Base-by-base conservation (phyloP, 2,329 filamentous ascomycete species). In the Aspergillus spinulosporus region DNA sequence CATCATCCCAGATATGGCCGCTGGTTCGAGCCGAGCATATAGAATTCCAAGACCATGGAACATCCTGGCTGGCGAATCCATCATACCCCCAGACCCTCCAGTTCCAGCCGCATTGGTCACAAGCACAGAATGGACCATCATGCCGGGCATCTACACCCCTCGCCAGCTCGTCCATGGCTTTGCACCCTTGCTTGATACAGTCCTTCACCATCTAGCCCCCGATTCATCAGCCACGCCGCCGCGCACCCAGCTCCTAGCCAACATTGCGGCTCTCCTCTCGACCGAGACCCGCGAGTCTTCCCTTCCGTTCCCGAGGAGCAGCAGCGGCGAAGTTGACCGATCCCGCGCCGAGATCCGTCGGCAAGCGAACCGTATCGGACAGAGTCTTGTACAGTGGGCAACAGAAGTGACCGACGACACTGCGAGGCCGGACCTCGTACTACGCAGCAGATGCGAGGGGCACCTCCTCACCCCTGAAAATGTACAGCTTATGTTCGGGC, bases 361-460 rank as follows among this genome's bases (percentile, higher is more conserved):
- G 7, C 64, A 65, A 37, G 64, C 64, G 6, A 15, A 12, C 1
- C 56, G 57, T 0, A 64, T 66, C 9, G 61, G 61, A 3, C 48
- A 48, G 6, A 26, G 52, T 2, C 61, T 66, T 1, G 59, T 65
- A 0, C 12, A 61, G 14, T 66, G 54, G 52, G 64, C 64, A 0
- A 52, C 54, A 11, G 52, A 62, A 8, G 26, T 50, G 5, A 40
- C 37, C 2, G 8, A 39, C 3, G 44, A 31, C 3, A 34, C 47
- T 1, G 46, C 59, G 37, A 49, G 62, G 5, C 49, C 56, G 0
- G 56, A 62, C 15, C 44, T 66, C 4, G 31, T 54, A 29, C 50
- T 66, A 2, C 61, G 64, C 37, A 62, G 59, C 15, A 60, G 57
- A 5, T 64, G 64, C 37, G 62, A 66, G 31, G 56, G 58, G 15